phyloP scores from a whole-genome alignment of 305 asterid genomes.

The Andrographis paniculata region DNA sequence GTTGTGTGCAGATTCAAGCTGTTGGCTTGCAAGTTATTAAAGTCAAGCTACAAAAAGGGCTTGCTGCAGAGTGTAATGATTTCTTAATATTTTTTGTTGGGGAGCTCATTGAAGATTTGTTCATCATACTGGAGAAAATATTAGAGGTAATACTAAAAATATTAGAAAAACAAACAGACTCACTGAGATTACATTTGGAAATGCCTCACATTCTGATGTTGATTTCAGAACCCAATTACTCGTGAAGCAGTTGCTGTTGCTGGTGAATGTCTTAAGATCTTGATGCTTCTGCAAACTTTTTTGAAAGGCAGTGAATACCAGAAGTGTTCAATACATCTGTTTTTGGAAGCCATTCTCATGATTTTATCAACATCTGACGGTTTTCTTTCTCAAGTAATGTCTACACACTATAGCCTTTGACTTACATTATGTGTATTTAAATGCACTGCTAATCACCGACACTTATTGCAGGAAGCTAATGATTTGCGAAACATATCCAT shows the following conservation, averaged over 20 bases:
- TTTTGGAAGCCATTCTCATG: slow-evolving; percentile 73
- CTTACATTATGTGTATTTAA: slow-evolving; percentile 14
- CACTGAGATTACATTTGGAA: slow-evolving; percentile 16
- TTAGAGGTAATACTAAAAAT: slow-evolving; percentile 36
- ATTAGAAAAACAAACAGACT: neutral
- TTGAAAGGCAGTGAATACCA: slow-evolving; percentile 50
- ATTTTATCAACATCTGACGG: slow-evolving; percentile 50
- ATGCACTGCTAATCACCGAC: slow-evolving; percentile 18
- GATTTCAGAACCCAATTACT: slow-evolving; percentile 49
- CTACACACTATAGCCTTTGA: slow-evolving; percentile 4
- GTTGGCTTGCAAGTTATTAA: slow-evolving; percentile 81
- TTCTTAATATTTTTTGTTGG: slow-evolving; percentile 69
- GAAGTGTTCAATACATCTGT: slow-evolving; percentile 59
- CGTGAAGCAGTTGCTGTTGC: slow-evolving; percentile 66
- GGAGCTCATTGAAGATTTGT: slow-evolving; percentile 65
- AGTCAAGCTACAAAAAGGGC: slow-evolving; percentile 55
- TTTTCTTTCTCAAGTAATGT: slow-evolving; percentile 53
- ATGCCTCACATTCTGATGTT: slow-evolving; percentile 22
- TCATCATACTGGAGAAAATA: slow-evolving; percentile 35
- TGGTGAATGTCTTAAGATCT: slow-evolving; percentile 82
- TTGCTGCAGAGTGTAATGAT: slow-evolving; percentile 32
- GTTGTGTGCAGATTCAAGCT: slow-evolving; percentile 62
- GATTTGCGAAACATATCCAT: slow-evolving; percentile 53
- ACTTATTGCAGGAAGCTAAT: slow-evolving; percentile 52
- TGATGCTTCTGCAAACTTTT: slow-evolving; percentile 68